Evolutionary conservation across 306 rosid genomes (phyloP), one percentile per base, ranked within the genome.

Genomic region (Macrotyloma uniflorum): DNA sequence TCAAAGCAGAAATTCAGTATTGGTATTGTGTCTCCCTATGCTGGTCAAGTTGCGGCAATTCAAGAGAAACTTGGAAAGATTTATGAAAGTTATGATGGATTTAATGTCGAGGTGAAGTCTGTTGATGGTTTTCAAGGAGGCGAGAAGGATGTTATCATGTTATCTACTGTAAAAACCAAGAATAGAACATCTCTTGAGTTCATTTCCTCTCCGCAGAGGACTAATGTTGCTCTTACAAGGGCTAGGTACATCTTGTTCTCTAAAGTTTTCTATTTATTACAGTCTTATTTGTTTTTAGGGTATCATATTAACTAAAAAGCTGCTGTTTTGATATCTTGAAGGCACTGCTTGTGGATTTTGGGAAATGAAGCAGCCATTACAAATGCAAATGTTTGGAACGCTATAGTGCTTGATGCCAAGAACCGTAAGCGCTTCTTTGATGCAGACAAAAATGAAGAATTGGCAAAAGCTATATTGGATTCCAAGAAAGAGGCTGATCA

Each of bases 71-170:
- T 93, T 16, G 85, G 82, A 50, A 6, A 10, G 11, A 81, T 51
- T 55, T 83, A 74, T 50, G 83, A 76, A 6, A 42, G 46, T 9
- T 8, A 12, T 59, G 83, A 66, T 54, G 88, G 88, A 45, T 93
- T 93, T 46, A 13, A 3, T 0, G 96, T 93, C 50, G 85, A 89
- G 11, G 94, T 93, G 40, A 87, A 79, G 19, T 78, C 98, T 2
- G 79, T 93, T 54, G 98, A 90, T 51, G 96, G 94, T 1, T 93
- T 88, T 43, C 98, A 93, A 45, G 98, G 96, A 18, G 98, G 96
- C 0, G 98, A 88, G 49, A 86, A 79, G 4, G 98, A 93, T 45
- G 35, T 93, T 14, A 74, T 93, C 3, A 89, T 93, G 9, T 76
- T 93, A 35, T 90, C 98, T 12, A 88, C 96, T 5, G 98, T 93